phyloP scores from a whole-genome alignment of 1,284 basidiomycete genomes.

The Austroboletus novae-zelandiae region DNA sequence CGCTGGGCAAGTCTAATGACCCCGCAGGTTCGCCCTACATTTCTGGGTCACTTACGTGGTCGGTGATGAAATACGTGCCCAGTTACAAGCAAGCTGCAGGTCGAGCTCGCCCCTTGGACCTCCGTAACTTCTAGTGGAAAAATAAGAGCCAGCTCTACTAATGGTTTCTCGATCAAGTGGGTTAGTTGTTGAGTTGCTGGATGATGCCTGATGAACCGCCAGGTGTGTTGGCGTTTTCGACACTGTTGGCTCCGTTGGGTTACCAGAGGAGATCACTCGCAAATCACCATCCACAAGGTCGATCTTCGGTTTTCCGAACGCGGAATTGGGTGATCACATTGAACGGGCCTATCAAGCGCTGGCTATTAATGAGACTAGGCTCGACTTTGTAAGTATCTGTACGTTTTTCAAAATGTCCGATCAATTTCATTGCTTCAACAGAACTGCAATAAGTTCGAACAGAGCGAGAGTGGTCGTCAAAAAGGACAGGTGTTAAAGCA shows the following conservation, averaged over 20 bases:
- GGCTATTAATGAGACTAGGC: constrained; percentile 61
- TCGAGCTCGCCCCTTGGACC: constrained; percentile 52
- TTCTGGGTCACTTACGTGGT: not conserved
- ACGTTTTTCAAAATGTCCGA: not conserved
- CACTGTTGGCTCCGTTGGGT: constrained; percentile 65
- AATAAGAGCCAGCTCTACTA: constrained; percentile 44
- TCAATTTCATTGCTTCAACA: constrained; percentile 23
- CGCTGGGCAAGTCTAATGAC: constrained; percentile 52
- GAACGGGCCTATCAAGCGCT: constrained; percentile 64
- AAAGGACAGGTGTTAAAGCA: constrained; percentile 64
- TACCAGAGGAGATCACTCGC: constrained; percentile 60
- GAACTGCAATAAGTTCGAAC: constrained; percentile 62
- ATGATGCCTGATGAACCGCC: constrained; percentile 2
- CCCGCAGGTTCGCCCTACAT: constrained; percentile 38
- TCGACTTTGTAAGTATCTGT: constrained; percentile 55
- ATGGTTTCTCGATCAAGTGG: constrained; percentile 62
- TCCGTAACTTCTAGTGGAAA: constrained; percentile 49
- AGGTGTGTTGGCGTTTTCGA: constrained; percentile 74
- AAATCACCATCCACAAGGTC: constrained; percentile 37
- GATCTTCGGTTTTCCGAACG: constrained; percentile 65
- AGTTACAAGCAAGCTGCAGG: constrained; percentile 46
- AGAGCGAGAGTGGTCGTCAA: constrained; percentile 48
- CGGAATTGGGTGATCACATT: constrained; percentile 57
- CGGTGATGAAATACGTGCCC: not conserved
- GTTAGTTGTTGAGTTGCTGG: constrained; percentile 10